Base-by-base conservation (phyloP, 768 basidiomycete species). In the Atractiella rhizophila region DNA sequence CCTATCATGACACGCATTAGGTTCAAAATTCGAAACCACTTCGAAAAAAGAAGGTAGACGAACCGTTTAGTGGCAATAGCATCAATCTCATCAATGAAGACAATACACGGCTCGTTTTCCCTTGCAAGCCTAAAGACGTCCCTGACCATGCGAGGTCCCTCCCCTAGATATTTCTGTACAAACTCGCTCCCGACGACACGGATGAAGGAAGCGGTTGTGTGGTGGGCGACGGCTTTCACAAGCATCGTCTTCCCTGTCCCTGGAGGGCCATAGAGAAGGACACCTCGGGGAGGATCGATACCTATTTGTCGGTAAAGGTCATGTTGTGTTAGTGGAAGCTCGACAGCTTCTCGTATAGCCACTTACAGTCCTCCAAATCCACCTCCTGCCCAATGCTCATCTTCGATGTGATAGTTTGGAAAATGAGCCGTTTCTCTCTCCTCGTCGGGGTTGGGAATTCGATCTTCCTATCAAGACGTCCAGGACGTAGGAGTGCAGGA, bases 281-380 rank as follows among this genome's bases (percentile, higher is more conserved):
- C 91, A 62, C 91, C 91, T 20, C 91, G 70, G 43, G 91, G 91
- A 3, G 91, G 91, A 63, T 98, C 88, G 48, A 98, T 98, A 50
- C 91, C 91, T 54, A 98, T 98, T 65, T 96, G 94, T 65, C 81
- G 81, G 68, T 96, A 98, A 31, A 98, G 64, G 55, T 98, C 88
- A 57, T 88, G 88, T 60, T 98, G 77, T n/a, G 76, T 82, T 40
- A 64, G 64, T 20, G 91, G 91, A 18, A 98, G 67, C 59, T 98
- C 91, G 24, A 98, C 91, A 4, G 88, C 88, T 62, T 98, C 91
- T 48, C 88, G 65, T 46, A n/a, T 38, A 9, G 7, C 9, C 16
- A 65, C 79, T 54, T 51, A 91, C 88, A 96, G 55, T 98, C 91
- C 63, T 98, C 91, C 37, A 98, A 63, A 59, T 98, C 91, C 3